Evolutionary conservation across 148 eudicot genomes (phyloP).

Genomic region (Vaccinium vitisidaea): DNA sequence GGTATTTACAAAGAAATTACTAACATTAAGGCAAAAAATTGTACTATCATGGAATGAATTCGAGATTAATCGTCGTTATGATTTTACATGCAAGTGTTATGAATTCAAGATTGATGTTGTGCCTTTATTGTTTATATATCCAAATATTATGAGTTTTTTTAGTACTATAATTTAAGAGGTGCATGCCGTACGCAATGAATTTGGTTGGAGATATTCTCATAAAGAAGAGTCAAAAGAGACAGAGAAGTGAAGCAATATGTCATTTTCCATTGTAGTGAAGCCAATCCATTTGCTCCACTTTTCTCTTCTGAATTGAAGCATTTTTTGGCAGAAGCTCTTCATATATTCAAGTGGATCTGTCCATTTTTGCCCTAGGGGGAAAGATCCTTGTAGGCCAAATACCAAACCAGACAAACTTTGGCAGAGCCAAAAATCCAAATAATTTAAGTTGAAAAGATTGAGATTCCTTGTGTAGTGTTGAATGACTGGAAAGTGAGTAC

Average conservation of each 20-base stretch:
- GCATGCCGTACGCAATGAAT: neutral
- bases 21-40: no score
- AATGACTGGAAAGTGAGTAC: slow-evolving; percentile 14
- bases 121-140: no score
- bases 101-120: no score
- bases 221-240: neutral
- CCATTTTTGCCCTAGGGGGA: neutral
- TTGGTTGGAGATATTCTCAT: neutral
- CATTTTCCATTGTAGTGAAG: neutral
- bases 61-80: no score
- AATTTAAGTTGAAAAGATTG: neutral
- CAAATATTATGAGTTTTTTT: no score
- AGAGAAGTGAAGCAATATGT: neutral
- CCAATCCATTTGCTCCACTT: slow-evolving; percentile 4
- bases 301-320: neutral
- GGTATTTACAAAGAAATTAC: no score
- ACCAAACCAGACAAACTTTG: slow-evolving; percentile 9
- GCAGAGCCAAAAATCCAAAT: slow-evolving; percentile 5
- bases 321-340: neutral
- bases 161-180: no score
- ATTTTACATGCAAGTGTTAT: no score
- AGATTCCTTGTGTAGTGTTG: slow-evolving; percentile 1
- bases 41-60: no score
- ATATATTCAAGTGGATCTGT: neutral
- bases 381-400: neutral